These are phyloP conservation scores for Mortierella sp. DNA, from an alignment of 371 early-diverging fungal genomes.

Conservation along the genomic window DNA sequence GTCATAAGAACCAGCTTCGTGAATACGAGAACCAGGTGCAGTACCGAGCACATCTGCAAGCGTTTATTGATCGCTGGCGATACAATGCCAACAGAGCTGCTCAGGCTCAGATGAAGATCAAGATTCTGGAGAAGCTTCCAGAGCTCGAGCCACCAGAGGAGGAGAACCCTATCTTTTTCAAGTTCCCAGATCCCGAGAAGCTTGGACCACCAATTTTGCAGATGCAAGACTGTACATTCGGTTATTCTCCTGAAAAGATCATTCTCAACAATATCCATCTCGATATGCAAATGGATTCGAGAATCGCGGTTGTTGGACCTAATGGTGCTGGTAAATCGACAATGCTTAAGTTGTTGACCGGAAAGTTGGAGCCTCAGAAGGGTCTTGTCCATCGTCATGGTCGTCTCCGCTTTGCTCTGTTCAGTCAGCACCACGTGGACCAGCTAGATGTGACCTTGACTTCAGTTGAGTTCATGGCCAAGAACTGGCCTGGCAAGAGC, in stretches of 20 bases:
- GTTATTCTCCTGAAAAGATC: conserved; percentile 75
- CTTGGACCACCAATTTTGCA: conserved; percentile 93
- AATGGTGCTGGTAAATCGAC: conserved; percentile 87
- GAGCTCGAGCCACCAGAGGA: conserved; percentile 89
- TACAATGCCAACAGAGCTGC: conserved; percentile 98
- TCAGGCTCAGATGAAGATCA: conserved; percentile 98
- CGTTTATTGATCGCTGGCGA: conserved; percentile 98
- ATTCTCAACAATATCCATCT: conserved; percentile 88
- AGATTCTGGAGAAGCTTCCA: conserved; percentile 97
- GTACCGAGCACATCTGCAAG: conserved; percentile 94
- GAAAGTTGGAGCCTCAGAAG: conserved; percentile 76
- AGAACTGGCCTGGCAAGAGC: conserved; percentile 87
- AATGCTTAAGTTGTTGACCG: conserved; percentile 89
- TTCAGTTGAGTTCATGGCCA: conserved; percentile 90
- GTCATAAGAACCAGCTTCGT: conserved; percentile 85
- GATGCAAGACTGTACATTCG: conserved; percentile 91
- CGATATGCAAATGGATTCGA: conserved; percentile 95
- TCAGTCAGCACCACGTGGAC: conserved; percentile 98
- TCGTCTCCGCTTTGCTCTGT: conserved; percentile 94
- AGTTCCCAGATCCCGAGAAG: conserved; percentile 91
- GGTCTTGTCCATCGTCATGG: conserved; percentile 93
- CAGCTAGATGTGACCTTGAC: conserved; percentile 87
- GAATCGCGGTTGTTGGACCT: conserved; percentile 92
- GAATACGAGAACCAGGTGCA: conserved; percentile 96
- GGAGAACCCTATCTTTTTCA: conserved; percentile 87